Evolutionary conservation across 2,329 filamentous ascomycete species (phyloP).

Genomic region (Xylariaceae sp.): DNA sequence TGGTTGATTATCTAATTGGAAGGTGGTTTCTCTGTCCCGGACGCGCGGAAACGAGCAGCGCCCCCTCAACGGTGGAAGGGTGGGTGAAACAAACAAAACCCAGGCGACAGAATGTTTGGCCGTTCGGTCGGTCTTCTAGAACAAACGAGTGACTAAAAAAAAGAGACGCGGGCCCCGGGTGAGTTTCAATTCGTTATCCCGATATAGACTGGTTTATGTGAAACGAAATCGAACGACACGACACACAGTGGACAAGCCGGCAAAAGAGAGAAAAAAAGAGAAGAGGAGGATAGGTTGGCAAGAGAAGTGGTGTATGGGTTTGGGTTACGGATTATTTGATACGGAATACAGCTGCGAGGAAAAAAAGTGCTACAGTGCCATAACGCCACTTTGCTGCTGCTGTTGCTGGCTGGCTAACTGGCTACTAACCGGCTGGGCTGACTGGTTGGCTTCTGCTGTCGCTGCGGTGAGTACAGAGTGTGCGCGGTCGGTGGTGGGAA

Average conservation of each 20-base stretch:
- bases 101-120: neutral
- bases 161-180: neutral
- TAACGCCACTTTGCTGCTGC: neutral
- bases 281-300: constrained; percentile 2
- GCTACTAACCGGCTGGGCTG: too few relatives aligned
- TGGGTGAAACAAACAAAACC: neutral
- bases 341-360: neutral
- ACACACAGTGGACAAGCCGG: constrained; percentile 19
- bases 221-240: constrained; percentile 13
- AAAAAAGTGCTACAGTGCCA: constrained; percentile 4
- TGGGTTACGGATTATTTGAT: too few relatives aligned
- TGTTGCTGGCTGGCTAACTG: too few relatives aligned
- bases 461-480: neutral
- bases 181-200: constrained; percentile 1
- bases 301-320: neutral
- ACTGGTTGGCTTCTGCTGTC: neutral
- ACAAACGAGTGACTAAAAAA: neutral
- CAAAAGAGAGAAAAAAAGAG: constrained; percentile 10
- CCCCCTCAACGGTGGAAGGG: constrained; percentile 1
- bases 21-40: neutral
- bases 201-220: constrained; percentile 7
- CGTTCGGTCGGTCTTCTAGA: neutral
- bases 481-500: neutral
- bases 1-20: constrained; percentile 18
- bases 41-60: constrained; percentile 11